Evolutionary conservation across 2,329 filamentous ascomycete species (phyloP).

Genomic region (Simplicillium sp.): DNA sequence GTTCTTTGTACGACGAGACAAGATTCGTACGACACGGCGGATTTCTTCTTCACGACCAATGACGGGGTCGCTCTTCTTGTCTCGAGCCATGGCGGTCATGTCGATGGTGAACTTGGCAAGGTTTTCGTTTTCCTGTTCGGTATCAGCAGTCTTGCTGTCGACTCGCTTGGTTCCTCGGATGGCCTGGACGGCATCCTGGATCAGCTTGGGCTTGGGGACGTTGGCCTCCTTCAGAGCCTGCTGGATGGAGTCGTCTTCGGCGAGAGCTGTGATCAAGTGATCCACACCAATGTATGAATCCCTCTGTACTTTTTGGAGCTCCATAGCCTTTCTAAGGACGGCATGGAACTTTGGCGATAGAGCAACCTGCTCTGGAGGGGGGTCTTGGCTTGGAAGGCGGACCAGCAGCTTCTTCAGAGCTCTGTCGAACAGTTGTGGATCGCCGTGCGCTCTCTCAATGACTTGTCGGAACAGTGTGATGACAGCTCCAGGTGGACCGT

Average conservation of each 20-base stretch:
- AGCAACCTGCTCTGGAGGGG: slow-evolving; percentile 80
- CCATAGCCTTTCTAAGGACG: slow-evolving; percentile 73
- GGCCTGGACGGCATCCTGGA: slow-evolving; percentile 82
- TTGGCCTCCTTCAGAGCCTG: slow-evolving; percentile 73
- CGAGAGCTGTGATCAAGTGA: slow-evolving; percentile 79
- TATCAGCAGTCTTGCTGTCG: slow-evolving; percentile 92
- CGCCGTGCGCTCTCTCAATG: slow-evolving; percentile 85
- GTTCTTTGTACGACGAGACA: slow-evolving; percentile 93
- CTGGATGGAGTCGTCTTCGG: slow-evolving; percentile 70
- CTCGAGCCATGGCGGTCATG: slow-evolving; percentile 91
- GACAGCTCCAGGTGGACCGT: slow-evolving; percentile 52
- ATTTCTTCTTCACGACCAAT: slow-evolving; percentile 97
- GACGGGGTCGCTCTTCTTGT: slow-evolving; percentile 96
- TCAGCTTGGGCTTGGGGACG: slow-evolving; percentile 80
- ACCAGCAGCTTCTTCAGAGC: slow-evolving; percentile 87
- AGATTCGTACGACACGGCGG: slow-evolving; percentile 78
- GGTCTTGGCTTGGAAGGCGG: slow-evolving; percentile 86
- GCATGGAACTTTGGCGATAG: slow-evolving; percentile 75
- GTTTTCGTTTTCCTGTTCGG: slow-evolving; percentile 88
- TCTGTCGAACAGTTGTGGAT: slow-evolving; percentile 80
- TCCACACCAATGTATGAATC: slow-evolving; percentile 92
- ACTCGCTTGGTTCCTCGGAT: slow-evolving; percentile 90
- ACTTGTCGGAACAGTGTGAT: slow-evolving; percentile 90
- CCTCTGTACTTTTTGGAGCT: slow-evolving; percentile 94
- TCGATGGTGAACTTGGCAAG: slow-evolving; percentile 97